These are phyloP conservation scores for Erythrobasidium hasegawianum DNA, from an alignment of 1,284 basidiomycete genomes.

Conservation along the genomic window DNA sequence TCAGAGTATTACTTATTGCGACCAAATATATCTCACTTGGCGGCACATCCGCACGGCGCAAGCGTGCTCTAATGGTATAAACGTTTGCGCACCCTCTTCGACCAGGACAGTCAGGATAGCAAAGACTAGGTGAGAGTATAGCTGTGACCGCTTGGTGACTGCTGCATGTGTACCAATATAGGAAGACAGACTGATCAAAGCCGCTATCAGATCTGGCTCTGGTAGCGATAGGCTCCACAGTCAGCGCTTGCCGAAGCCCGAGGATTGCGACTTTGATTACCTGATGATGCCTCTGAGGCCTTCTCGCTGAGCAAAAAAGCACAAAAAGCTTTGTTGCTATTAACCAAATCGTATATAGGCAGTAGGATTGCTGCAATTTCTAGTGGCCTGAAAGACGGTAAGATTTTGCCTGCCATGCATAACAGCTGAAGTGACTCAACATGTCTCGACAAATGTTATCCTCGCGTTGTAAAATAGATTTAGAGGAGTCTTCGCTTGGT, in stretches of 20 bases:
- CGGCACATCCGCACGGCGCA: constrained; percentile 41
- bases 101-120: constrained; percentile 42
- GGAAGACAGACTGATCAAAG: constrained; percentile 45
- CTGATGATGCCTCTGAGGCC: constrained; percentile 1
- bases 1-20: not conserved
- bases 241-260: no score
- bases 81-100: constrained; percentile 43
- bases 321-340: constrained; percentile 43
- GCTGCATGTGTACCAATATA: constrained; percentile 46
- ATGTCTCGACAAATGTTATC: not conserved
- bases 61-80: constrained; percentile 29
- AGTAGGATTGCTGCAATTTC: constrained; percentile 40
- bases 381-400: constrained; percentile 36
- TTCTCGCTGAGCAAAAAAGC: constrained; percentile 33
- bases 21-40: constrained; percentile 36
- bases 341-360: constrained; percentile 45
- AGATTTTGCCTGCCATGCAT: not conserved
- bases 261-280: no score
- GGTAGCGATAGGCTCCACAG: not conserved
- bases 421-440: not conserved
- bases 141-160: constrained; percentile 34
- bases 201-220: constrained; percentile 35
- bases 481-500: no score
- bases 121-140: constrained; percentile 42
- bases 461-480: no score